phyloP scores from a whole-genome alignment of 2,329 filamentous ascomycete species.

The Blastomyces emzantsi region DNA sequence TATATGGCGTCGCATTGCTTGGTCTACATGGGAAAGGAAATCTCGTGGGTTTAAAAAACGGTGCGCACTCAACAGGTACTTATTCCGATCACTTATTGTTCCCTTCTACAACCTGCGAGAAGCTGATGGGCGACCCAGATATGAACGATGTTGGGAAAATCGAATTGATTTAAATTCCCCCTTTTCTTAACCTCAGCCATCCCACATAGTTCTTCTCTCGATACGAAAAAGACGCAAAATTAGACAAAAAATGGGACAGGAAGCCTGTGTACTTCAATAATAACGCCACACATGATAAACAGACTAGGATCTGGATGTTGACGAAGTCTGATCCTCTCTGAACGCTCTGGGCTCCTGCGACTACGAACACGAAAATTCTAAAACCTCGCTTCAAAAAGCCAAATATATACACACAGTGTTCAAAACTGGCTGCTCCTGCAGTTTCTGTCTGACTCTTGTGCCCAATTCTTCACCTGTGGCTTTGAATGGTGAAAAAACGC shows the following conservation, averaged over 20 bases:
- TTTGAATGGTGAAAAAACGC: background rate
- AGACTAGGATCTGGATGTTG: background rate
- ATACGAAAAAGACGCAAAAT: background rate
- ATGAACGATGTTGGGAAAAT: background rate
- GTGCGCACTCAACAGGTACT: background rate
- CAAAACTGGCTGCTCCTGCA: background rate
- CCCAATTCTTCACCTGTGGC: background rate
- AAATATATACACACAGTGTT: background rate
- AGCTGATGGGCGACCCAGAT: background rate
- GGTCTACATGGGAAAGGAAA: background rate
- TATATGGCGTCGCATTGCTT: background rate
- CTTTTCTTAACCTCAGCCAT: background rate
- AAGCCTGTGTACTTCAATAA: background rate
- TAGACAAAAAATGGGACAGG: background rate
- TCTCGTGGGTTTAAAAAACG: background rate
- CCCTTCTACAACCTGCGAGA: background rate
- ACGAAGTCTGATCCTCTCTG: background rate
- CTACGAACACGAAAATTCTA: constrained; percentile 1
- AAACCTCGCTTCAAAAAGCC: background rate
- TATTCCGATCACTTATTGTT: background rate
- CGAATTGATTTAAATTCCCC: background rate
- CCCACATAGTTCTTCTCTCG: background rate
- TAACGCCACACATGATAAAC: constrained; percentile 1
- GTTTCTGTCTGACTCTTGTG: background rate
- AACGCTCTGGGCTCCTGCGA: no score